Conservation (phyloP, 2,329 filamentous ascomycete species). For the Scortechinia acanthostroma region DNA sequence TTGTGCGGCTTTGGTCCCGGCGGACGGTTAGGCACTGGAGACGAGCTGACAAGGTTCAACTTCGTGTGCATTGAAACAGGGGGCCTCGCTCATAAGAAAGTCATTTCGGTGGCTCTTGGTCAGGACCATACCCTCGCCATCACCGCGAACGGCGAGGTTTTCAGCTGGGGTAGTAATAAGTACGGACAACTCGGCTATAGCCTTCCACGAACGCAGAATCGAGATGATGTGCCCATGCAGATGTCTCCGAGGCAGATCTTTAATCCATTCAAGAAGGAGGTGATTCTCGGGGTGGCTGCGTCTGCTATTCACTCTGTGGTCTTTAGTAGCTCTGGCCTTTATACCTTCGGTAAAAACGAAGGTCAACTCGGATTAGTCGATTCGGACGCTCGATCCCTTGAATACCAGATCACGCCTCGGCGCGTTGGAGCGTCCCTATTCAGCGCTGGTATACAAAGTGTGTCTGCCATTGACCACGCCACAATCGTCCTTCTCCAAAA, state of each 20-base stretch:
- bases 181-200: constrained; percentile 59
- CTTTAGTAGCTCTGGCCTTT: constrained; percentile 49
- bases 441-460: constrained; percentile 39
- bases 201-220: constrained; percentile 33
- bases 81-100: constrained; percentile 22
- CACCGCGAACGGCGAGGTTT: constrained; percentile 56
- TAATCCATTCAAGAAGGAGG: constrained; percentile 59
- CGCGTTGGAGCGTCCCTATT: constrained; percentile 58
- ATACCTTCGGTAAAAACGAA: constrained; percentile 66
- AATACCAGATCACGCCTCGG: constrained; percentile 49
- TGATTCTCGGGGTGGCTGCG: constrained; percentile 51
- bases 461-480: constrained; percentile 57
- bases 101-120: constrained; percentile 52
- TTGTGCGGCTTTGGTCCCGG: constrained; percentile 63
- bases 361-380: constrained; percentile 63
- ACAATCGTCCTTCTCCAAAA: constrained; percentile 56
- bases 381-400: constrained; percentile 51
- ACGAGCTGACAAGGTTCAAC: constrained; percentile 51
- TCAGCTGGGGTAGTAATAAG: constrained; percentile 61
- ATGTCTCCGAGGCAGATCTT: constrained; percentile 56
- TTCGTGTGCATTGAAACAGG: constrained; percentile 47
- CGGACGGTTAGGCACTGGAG: constrained; percentile 55
- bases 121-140: constrained; percentile 61
- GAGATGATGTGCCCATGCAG: constrained; percentile 53
- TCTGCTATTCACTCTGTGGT: constrained; percentile 61